Percentiles rank a stretch among this genome's conserved stretches.
These are phyloP conservation scores for Lophiostoma macrostomum DNA, from an alignment of 495 filamentous ascomycete genomes.

Conservation along the genomic window DNA sequence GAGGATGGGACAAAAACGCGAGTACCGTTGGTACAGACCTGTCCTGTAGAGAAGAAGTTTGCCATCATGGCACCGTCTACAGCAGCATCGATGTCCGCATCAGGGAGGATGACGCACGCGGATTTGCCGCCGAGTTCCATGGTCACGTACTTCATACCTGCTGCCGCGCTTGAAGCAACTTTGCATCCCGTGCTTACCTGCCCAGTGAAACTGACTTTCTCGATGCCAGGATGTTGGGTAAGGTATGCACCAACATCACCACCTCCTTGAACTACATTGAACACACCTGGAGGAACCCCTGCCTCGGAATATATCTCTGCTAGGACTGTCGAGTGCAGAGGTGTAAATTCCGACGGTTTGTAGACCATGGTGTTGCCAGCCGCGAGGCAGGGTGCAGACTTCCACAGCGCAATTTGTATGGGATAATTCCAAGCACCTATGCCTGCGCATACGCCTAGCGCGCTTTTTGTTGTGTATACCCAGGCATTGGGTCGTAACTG, in stretches of 20 bases:
- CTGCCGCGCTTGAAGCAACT: slow-evolving; percentile 65
- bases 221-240: slow-evolving; percentile 62
- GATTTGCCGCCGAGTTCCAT: slow-evolving; percentile 85
- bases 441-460: slow-evolving; percentile 40
- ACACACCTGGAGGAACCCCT: slow-evolving; percentile 73
- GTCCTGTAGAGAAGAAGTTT: slow-evolving; percentile 78
- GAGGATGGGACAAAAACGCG: slow-evolving; percentile 66
- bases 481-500: slow-evolving; percentile 36
- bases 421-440: slow-evolving; percentile 62
- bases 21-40: slow-evolving; percentile 84
- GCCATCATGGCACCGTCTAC: slow-evolving; percentile 85
- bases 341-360: slow-evolving; percentile 79
- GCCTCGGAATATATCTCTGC: slow-evolving; percentile 70
- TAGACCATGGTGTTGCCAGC: slow-evolving; percentile 87
- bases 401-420: slow-evolving; percentile 85
- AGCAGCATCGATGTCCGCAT: slow-evolving; percentile 68
- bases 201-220: slow-evolving; percentile 82
- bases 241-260: slow-evolving; percentile 69
- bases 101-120: slow-evolving; percentile 66
- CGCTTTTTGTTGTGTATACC: slow-evolving; percentile 37
- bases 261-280: slow-evolving; percentile 74
- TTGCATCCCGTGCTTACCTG: slow-evolving; percentile 74
- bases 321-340: slow-evolving; percentile 65
- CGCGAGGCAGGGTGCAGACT: slow-evolving; percentile 75
- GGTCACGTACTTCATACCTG: slow-evolving; percentile 80